These are phyloP conservation scores for Ceratocystis diversiconidia DNA, from an alignment of 2,329 filamentous ascomycete genomes.

Conservation along the genomic window DNA sequence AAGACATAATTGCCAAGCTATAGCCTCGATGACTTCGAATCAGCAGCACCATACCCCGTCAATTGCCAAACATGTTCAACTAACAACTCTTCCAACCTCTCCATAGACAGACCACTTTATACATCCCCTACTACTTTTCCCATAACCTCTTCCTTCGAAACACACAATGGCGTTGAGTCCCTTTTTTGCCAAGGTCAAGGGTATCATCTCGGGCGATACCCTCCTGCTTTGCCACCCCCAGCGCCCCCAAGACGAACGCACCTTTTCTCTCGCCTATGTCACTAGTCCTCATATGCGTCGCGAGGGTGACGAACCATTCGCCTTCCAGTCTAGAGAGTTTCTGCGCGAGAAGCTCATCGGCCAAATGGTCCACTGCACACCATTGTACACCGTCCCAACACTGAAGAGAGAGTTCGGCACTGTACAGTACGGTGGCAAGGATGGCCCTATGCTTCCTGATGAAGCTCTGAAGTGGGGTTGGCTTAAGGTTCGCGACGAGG, in stretches of 20 bases:
- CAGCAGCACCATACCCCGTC: too few relatives aligned
- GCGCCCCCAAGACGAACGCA: conserved; percentile 71
- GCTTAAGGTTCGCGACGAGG: conserved; percentile 87
- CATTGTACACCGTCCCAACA: conserved; percentile 77
- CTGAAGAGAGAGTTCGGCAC: conserved; percentile 79
- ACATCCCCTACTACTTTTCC: conserved; percentile 26
- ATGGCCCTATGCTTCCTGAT: conserved; percentile 66
- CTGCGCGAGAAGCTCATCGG: conserved; percentile 72
- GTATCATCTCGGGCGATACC: conserved; percentile 85
- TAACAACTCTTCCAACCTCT: conserved; percentile 21
- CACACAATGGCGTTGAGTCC: conserved; percentile 26
- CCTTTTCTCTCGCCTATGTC: conserved; percentile 82
- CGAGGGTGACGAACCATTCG: conserved; percentile 83
- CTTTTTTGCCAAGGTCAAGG: conserved; percentile 70
- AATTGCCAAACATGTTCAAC: background rate
- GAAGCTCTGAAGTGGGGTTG: conserved; percentile 76
- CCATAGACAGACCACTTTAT: background rate
- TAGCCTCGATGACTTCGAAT: background rate
- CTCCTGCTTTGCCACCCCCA: conserved; percentile 68
- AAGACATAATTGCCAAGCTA: background rate
- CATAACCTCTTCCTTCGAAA: background rate
- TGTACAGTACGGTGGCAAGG: conserved; percentile 56
- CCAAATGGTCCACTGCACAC: conserved; percentile 70
- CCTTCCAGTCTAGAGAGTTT: conserved; percentile 89
- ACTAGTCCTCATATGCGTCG: conserved; percentile 73